These are phyloP conservation scores for Petunia axillaris DNA, from an alignment of 257 asterid genomes.

Conservation along the genomic window DNA sequence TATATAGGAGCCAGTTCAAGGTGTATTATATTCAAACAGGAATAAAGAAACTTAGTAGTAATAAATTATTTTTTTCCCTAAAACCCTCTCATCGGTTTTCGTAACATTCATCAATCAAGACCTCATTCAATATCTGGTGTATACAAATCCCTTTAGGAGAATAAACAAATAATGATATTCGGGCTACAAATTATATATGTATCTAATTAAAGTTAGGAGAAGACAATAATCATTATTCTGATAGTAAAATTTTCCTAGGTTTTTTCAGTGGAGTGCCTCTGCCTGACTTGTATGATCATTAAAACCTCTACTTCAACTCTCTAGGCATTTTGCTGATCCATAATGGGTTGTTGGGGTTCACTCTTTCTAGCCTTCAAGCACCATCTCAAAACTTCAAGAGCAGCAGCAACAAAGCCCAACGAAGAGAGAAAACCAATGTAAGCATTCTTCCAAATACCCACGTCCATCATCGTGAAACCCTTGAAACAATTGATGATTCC, in stretches of 20 bases:
- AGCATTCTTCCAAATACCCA: constrained; percentile 14
- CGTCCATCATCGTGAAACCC: constrained; percentile 11
- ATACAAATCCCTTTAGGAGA: neutral
- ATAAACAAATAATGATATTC: neutral
- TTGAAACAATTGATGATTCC: constrained; percentile 24
- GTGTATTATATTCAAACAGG: too few relatives aligned
- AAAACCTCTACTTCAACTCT: neutral
- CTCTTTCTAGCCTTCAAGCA: neutral
- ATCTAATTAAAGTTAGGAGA: neutral
- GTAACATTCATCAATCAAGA: too few relatives aligned
- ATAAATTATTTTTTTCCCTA: too few relatives aligned
- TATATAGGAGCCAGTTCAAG: too few relatives aligned
- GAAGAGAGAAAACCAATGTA: constrained; percentile 21
- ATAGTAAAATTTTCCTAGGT: too few relatives aligned
- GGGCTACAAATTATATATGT: neutral
- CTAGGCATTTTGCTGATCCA: neutral
- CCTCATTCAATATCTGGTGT: neutral
- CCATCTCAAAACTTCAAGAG: constrained; percentile 10
- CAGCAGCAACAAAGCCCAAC: neutral
- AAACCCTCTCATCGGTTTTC: too few relatives aligned
- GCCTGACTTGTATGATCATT: neutral
- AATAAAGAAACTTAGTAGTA: too few relatives aligned
- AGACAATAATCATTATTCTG: neutral
- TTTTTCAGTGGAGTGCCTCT: too few relatives aligned
- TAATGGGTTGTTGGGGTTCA: neutral